Base-by-base conservation (phyloP, 139 green algal species). In the Diplosphaera chodatii region DNA sequence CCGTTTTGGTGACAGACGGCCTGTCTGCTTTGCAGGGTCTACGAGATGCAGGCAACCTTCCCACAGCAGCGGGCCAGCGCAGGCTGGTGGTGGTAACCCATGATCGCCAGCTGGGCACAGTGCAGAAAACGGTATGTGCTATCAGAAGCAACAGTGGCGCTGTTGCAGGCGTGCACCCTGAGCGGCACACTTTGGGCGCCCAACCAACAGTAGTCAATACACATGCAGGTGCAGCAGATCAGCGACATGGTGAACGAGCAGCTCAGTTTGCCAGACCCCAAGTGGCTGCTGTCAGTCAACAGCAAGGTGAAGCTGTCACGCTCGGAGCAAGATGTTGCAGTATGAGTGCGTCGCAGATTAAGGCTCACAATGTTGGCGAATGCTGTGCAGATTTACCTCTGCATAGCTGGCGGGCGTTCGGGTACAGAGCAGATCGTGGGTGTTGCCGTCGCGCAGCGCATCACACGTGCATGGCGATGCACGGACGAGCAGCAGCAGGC, bases 151-250 rank as follows among this genome's bases (percentile, higher is more conserved):
- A 10, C 37, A 48, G 8, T 59, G 48, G 48, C 48, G 8, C 16
- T 59, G 25, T n/a, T 65, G 59, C n/a, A n/a, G n/a, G n/a, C n/a
- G n/a, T 65, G 25, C 8, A 28, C 21, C 10, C 13, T 33, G 27
- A 33, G 25, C 4, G n/a, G 5, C 59, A 65, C 8, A 33, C 5
- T 6, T 31, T 70, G 32, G 25, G 21, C 32, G 55, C 55, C 55
- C 55, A 13, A 8, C 4, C 13, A 48, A 48, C 37, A 27, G 48
- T 25, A 25, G 16, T 59, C 3, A 18, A 48, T 20, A 10, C 37
- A 48, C 2, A 40, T 78, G 74, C 74, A 77, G 74, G 70, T 86
- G 62, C 56, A 40, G 23, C 77, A 86, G 48, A 40, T 86, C 6
- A 59, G 55, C 32, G 20, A 6, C 23, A 63, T 86, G 32, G 6